phyloP scores from a whole-genome alignment of 805 yeast genomes.

The Wickerhamomyces canadensis region DNA sequence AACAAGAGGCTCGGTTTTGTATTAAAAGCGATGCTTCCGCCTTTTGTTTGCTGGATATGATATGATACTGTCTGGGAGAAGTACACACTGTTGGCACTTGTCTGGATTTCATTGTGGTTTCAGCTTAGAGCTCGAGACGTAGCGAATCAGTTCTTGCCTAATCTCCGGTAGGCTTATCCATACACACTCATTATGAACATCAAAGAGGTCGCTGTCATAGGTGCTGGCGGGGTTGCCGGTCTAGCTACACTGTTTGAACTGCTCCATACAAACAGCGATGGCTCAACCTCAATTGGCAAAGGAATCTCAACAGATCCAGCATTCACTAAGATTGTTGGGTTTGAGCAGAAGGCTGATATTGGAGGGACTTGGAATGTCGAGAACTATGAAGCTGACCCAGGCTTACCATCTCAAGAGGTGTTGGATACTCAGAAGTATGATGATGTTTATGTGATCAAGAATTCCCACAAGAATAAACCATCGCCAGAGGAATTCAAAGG shows the following conservation, averaged over 20 bases:
- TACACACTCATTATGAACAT: too few relatives aligned
- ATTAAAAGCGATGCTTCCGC: too few relatives aligned
- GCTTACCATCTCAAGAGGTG: constrained; percentile 24
- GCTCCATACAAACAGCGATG: constrained; percentile 24
- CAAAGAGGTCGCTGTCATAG: constrained; percentile 31
- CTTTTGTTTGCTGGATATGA: too few relatives aligned
- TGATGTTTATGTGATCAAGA: constrained; percentile 27
- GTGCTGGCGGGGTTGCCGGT: constrained; percentile 38
- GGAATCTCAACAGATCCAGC: constrained; percentile 13
- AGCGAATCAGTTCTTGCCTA: not conserved
- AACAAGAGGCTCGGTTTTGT: too few relatives aligned
- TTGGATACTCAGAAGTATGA: constrained; percentile 30
- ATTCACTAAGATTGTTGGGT: constrained; percentile 34
- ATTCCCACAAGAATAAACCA: constrained; percentile 12
- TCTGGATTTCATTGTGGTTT: too few relatives aligned
- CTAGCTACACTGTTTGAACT: constrained; percentile 31
- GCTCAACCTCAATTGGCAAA: constrained; percentile 20
- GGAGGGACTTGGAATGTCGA: constrained; percentile 43
- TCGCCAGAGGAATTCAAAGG: constrained; percentile 13
- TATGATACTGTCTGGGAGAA: too few relatives aligned
- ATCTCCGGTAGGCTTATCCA: too few relatives aligned
- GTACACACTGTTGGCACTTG: too few relatives aligned
- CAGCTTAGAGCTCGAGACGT: too few relatives aligned
- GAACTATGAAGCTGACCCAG: constrained; percentile 17
- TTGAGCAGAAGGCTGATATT: constrained; percentile 35